Evolutionary conservation across 2,329 filamentous ascomycete genomes (phyloP), one percentile per base, ranked within the genome.

Genomic region (Alternaria longipes): DNA sequence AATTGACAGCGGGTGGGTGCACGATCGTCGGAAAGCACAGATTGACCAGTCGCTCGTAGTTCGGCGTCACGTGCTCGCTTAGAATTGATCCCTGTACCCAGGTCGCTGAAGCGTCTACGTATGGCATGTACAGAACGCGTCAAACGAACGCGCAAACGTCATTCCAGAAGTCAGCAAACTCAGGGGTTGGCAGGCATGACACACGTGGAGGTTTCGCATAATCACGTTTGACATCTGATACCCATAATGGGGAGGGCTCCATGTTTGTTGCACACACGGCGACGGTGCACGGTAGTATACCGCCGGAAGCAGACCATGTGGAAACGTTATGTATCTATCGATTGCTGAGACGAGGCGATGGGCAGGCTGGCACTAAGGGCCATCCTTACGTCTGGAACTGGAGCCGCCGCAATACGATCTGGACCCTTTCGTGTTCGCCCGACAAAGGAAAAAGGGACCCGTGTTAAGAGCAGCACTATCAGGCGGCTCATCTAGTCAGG

Each of bases 1-100:
- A 63, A 68, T 66, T 52, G 57, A 65, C 55, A 44, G 65, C 61
- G 66, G 64, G 68, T 71, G 62, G 67, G 54, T 62, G 65, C 65
- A 60, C 55, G 65, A 55, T 59, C 60, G 66, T 62, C 63, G 60
- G 58, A 49, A 65, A 71, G 64, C 59, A 67, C 63, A 60, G 56
- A 59, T 64, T 62, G 47, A 56, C 60, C 47, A 53, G 57, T 50
- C 34, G 59, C 60, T 56, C 56, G 65, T 67, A 62, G 66, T 68
- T 52, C 9, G 11, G 18, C 14, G 41, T 62, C 67, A 69, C 67
- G 63, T 72, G 70, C 18, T 60, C 58, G 58, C 47, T 57, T 60
- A 47, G 18, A 28, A 40, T 22, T 7, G 8, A 40, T 34, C 57
- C 52, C 46, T 56, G 57, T 28, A 14, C 26, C 11, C 8, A 22